phyloP scores from a whole-genome alignment of 2,329 filamentous ascomycete genomes.

The Aspergillus udagawae region DNA sequence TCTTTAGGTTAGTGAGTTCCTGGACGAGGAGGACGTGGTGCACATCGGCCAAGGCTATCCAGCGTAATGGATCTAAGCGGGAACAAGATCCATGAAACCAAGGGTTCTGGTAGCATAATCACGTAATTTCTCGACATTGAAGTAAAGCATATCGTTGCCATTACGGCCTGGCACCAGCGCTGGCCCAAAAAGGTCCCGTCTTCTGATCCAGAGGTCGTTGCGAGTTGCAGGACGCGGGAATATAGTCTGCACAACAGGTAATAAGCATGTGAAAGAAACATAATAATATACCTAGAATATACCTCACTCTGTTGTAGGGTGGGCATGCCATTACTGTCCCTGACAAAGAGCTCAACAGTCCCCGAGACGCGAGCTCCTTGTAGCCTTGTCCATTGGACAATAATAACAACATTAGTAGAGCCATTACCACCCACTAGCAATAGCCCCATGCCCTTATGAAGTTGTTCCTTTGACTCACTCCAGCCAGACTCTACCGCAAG shows the following conservation, averaged over 20 bases:
- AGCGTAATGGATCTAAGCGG: background rate
- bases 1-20: too few relatives aligned
- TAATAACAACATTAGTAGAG: background rate
- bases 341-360: background rate
- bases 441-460: slow-evolving; percentile 7
- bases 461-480: slow-evolving; percentile 6
- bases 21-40: too few relatives aligned
- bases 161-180: background rate
- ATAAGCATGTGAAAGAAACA: background rate
- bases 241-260: background rate
- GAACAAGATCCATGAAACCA: background rate
- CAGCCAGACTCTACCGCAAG: slow-evolving; percentile 3
- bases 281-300: background rate
- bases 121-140: background rate
- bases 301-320: background rate
- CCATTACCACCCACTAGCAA: slow-evolving; percentile 7
- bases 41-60: too few relatives aligned
- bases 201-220: background rate
- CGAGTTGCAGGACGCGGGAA: background rate
- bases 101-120: background rate
- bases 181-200: background rate
- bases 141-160: background rate
- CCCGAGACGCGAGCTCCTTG: background rate
- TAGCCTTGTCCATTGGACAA: background rate
- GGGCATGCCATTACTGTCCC: background rate